Percentiles rank a stretch among this genome's conserved stretches.
These are phyloP conservation scores for Ocimum tenuiflorum DNA, from an alignment of 257 asterid species.

Conservation along the genomic window DNA sequence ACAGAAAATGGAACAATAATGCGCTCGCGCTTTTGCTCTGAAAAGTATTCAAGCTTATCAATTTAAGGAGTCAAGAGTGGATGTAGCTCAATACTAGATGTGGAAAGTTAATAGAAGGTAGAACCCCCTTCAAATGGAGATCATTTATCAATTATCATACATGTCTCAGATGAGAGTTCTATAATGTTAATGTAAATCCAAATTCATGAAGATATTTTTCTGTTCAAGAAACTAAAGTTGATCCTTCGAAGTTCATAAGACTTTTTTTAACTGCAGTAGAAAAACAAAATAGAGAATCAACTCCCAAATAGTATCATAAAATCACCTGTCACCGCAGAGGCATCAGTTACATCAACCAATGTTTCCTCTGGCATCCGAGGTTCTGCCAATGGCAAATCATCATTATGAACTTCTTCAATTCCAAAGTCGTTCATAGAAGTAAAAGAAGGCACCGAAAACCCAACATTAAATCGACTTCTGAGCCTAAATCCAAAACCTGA, in stretches of 20 bases:
- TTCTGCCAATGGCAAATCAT: conserved; percentile 30
- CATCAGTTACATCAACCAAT: conserved; percentile 22
- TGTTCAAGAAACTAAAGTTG: neutral
- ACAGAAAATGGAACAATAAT: conserved; percentile 49
- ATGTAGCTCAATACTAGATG: conserved; percentile 11
- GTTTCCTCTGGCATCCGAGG: conserved; percentile 29
- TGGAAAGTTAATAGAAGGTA: neutral
- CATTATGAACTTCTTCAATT: conserved; percentile 29
- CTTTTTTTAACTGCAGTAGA: neutral
- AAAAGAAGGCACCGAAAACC: conserved; percentile 20
- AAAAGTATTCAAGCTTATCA: conserved; percentile 11
- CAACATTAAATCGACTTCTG: conserved; percentile 30
- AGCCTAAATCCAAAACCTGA: conserved; percentile 44
- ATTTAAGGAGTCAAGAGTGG: conserved; percentile 15
- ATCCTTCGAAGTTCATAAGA: conserved; percentile 5
- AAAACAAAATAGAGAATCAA: neutral
- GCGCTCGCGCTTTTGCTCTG: conserved; percentile 39
- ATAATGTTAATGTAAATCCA: neutral
- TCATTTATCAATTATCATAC: neutral
- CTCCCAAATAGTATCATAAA: conserved; percentile 3
- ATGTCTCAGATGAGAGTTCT: neutral
- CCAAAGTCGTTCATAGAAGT: conserved; percentile 20
- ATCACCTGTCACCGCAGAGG: conserved; percentile 40
- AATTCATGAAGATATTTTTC: neutral
- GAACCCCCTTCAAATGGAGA: neutral